Base-by-base conservation (phyloP, 2,329 filamentous ascomycete genomes). In the Colletotrichum phormii region DNA sequence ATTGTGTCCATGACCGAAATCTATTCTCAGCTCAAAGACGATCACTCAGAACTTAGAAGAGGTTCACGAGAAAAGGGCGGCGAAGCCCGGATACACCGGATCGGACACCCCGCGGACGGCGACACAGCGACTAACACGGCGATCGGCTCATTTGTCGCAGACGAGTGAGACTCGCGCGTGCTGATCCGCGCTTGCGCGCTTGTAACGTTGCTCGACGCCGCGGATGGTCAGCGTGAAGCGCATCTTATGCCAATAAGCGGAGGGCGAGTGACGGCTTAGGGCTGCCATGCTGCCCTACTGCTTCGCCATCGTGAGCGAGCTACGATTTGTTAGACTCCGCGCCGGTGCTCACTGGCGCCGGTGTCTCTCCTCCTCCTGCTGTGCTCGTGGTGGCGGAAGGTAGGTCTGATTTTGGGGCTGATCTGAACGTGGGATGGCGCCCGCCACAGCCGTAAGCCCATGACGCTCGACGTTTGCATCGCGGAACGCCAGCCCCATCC, bases 151-250 rank as follows among this genome's bases (percentile, higher is more conserved):
- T 55, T n/a, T 15, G 46, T 42, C 35, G 24, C n/a, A 12, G 13
- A 37, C 49, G 49, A 63, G 49, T 22, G 62, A 61, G 65, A 63
- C 53, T 18, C n/a, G 42, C 59, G 29, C 37, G 12, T 42, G 59
- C 13, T 24, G 60, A 65, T 65, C 46, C 66, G 70, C 70, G 66
- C 70, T 70, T 70, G 66, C 49, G 70, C 70, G 70, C 70, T 72
- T 72, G 70, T 64, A 72, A 72, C 70, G 70, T 72, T 72, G 70
- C 70, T 55, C 46, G 35, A 64, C 53, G 46, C 22, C 15, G 15
- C 49, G 60, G 35, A 35, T 42, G 24, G 69, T 63, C 64, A 64
- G 69, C 58, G 13, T 9, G 42, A 62, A 62, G 51, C 64, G 35
- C 65, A 55, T 13, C 37, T 46, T 46, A 54, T 54, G 29, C 24